phyloP scores from a whole-genome alignment of 176 grass and related monocot species.

The Luzula sylvatica region DNA sequence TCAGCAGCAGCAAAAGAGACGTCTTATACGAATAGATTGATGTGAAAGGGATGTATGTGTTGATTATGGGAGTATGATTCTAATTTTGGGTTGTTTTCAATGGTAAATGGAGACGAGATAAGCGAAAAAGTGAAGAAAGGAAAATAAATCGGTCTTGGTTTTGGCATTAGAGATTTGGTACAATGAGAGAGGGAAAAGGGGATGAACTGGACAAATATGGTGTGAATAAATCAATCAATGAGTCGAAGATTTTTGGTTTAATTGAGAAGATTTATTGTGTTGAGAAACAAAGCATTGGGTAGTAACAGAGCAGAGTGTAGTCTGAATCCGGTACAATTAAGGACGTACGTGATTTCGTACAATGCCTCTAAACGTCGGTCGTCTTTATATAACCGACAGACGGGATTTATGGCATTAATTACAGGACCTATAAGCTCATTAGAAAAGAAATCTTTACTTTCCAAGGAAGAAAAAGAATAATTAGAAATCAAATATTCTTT shows the following conservation, averaged over 20 bases:
- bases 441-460: no score
- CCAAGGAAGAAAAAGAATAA: no score
- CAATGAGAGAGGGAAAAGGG: constrained; percentile 1
- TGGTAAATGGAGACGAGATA: background rate
- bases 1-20: background rate
- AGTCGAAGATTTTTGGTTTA: background rate
- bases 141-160: background rate
- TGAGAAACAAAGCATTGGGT: background rate
- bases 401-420: no score
- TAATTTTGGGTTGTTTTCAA: background rate
- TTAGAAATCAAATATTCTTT: no score
- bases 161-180: background rate
- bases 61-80: background rate
- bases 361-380: no score
- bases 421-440: no score
- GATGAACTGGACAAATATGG: background rate
- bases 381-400: no score
- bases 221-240: background rate
- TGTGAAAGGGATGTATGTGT: background rate
- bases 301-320: background rate
- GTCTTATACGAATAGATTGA: background rate
- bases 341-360: no score
- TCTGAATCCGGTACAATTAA: no score
- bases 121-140: background rate
- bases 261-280: background rate